Evolutionary conservation across 2,329 filamentous ascomycete species (phyloP).

Genomic region (Mycosphaerelloides madeirae): DNA sequence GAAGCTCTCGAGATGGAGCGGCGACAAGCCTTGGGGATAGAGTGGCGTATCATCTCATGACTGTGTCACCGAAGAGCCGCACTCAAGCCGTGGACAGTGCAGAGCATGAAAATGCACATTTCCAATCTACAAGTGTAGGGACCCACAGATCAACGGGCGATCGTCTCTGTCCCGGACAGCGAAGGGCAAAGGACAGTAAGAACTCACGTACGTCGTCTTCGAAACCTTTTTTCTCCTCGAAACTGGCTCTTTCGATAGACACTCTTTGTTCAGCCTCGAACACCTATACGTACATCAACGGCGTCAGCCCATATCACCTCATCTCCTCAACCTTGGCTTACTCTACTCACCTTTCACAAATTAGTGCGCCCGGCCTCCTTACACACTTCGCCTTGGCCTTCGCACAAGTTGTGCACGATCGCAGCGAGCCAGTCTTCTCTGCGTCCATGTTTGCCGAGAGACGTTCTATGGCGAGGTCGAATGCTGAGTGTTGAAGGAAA

Average conservation of each 20-base stretch:
- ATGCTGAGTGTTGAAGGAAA: too few relatives aligned
- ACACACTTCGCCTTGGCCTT: slow-evolving; percentile 35
- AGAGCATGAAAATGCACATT: background rate
- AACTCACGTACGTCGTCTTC: slow-evolving; percentile 28
- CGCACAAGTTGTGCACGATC: slow-evolving; percentile 28
- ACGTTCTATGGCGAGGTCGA: too few relatives aligned
- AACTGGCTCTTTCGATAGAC: slow-evolving; percentile 25
- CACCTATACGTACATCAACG: slow-evolving; percentile 19
- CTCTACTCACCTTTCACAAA: slow-evolving; percentile 25
- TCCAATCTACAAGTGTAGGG: too few relatives aligned
- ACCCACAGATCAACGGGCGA: background rate
- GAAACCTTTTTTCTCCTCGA: slow-evolving; percentile 22
- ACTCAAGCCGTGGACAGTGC: background rate
- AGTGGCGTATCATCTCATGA: background rate
- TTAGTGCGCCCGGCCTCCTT: slow-evolving; percentile 15
- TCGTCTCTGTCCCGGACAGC: background rate
- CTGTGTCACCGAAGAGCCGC: background rate
- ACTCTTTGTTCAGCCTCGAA: slow-evolving; percentile 30
- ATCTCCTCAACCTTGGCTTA: background rate
- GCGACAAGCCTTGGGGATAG: background rate
- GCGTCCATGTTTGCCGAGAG: background rate
- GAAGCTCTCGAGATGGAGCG: slow-evolving; percentile 1
- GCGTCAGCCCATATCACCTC: background rate
- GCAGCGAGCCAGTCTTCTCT: background rate
- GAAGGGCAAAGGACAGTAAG: background rate